Percentiles rank a stretch among this genome's conserved stretches.
These are phyloP conservation scores for Leccinellum albellum DNA, from an alignment of 768 basidiomycete species.

Conservation along the genomic window DNA sequence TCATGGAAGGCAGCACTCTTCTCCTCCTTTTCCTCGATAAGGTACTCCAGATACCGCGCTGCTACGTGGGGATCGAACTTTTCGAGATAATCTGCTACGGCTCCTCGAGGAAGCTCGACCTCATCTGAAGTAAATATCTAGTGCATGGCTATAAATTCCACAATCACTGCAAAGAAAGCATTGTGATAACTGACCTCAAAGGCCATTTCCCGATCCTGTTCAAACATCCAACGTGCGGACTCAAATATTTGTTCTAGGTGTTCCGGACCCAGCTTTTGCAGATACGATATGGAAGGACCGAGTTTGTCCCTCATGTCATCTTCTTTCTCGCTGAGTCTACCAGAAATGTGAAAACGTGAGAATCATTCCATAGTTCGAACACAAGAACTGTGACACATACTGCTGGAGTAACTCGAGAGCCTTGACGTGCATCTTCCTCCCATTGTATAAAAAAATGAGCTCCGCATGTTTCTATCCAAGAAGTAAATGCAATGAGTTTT, in stretches of 20 bases:
- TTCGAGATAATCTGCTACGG: slow-evolving; percentile 77
- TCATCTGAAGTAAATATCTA: slow-evolving; percentile 97
- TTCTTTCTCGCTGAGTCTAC: slow-evolving; percentile 78
- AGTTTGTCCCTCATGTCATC: slow-evolving; percentile 76
- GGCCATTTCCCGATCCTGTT: slow-evolving; percentile 65
- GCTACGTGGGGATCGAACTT: slow-evolving; percentile 65
- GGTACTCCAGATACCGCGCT: slow-evolving; percentile 77
- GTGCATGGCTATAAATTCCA: neutral
- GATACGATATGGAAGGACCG: slow-evolving; percentile 78
- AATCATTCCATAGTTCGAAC: neutral
- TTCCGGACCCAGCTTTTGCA: slow-evolving; percentile 85
- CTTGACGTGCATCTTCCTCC: slow-evolving; percentile 92
- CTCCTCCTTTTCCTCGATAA: slow-evolving; percentile 74
- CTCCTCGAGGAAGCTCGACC: slow-evolving; percentile 76
- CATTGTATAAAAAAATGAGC: slow-evolving; percentile 86
- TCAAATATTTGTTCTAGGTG: slow-evolving; percentile 80
- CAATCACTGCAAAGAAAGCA: neutral
- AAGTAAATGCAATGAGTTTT: neutral
- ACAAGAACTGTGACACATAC: slow-evolving; percentile 42
- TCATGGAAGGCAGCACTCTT: slow-evolving; percentile 72
- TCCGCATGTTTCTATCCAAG: slow-evolving; percentile 78
- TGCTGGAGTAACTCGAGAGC: slow-evolving; percentile 80
- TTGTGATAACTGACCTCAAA: slow-evolving; percentile 54
- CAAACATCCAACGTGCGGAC: slow-evolving; percentile 82
- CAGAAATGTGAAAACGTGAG: neutral